Evolutionary conservation across 2,329 filamentous ascomycete species (phyloP), one percentile per base, ranked within the genome.

Genomic region (Cladophialophora exuberans): DNA sequence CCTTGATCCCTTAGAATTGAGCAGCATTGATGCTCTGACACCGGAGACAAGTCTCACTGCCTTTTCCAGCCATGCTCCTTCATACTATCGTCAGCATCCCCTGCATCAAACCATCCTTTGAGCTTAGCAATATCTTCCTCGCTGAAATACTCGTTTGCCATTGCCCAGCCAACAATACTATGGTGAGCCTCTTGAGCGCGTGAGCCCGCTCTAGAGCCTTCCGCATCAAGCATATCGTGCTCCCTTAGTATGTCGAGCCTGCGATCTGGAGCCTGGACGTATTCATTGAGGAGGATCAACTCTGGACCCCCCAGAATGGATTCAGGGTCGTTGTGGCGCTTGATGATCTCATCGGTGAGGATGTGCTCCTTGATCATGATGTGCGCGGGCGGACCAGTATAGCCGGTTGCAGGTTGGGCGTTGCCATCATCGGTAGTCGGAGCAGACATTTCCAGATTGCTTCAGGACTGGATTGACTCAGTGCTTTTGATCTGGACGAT

Each of bases 261-360:
- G 38, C 38, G 38, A 41, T 41, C 38, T 41, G 38, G 38, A 41
- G 38, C 38, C 38, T 41, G 38, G 38, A 41, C 38, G 20, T 41
- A 41, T 41, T 41, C 38, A 41, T 41, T 41, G 38, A 41, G 38
- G 38, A 41, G 38, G 38, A 41, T 41, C 38, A 41, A 41, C 38
- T 41, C 38, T 41, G 38, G 38, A 41, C 38, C 38, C 20, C 38
- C 38, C 18, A 41, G 38, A 22, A 41, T 41, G 17, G 38, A 41
- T 41, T 41, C 38, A 20, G 38, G 20, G 38, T 41, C 38, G 38
- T 41, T 41, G 38, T 41, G 38, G 38, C 38, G 38, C 38, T 41
- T 41, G 38, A 41, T 41, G 20, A 41, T 41, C 38, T 41, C 38
- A 41, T 41, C 38, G 20, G 38, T 41, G 38, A 41, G 38, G 38